Conservation (phyloP, 176 grass and related monocot species). For the Aegilops sharonensis region DNA sequence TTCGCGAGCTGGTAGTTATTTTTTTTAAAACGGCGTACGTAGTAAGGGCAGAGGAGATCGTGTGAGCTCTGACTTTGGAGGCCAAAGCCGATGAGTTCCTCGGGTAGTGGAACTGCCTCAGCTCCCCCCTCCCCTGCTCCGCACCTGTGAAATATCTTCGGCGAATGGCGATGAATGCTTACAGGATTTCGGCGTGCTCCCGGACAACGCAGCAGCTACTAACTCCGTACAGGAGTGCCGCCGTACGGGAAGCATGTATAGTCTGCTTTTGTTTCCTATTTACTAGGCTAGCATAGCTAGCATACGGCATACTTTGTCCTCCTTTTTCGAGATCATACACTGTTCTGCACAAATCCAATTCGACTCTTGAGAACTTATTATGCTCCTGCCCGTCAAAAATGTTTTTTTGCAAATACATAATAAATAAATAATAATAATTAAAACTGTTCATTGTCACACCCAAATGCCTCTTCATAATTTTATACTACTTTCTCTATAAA, state of each 20-base stretch:
- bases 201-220: neutral
- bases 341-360: no score
- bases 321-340: no score
- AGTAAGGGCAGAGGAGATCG: neutral
- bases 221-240: neutral
- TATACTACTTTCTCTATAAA: no score
- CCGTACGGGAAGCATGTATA: neutral
- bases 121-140: neutral
- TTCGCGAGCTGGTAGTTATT: neutral
- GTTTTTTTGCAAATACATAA: no score
- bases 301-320: no score
- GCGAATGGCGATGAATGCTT: neutral
- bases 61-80: conserved; percentile 41
- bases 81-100: conserved; percentile 1
- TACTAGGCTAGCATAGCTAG: no score
- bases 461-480: no score
- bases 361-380: no score
- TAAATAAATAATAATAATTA: no score
- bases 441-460: no score
- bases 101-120: neutral
- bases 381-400: no score
- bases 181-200: neutral
- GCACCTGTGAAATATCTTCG: neutral
- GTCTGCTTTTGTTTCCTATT: neutral
- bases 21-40: no score